Evolutionary conservation across 345 rosid genomes (phyloP).

Genomic region (Ceriops tagal): DNA sequence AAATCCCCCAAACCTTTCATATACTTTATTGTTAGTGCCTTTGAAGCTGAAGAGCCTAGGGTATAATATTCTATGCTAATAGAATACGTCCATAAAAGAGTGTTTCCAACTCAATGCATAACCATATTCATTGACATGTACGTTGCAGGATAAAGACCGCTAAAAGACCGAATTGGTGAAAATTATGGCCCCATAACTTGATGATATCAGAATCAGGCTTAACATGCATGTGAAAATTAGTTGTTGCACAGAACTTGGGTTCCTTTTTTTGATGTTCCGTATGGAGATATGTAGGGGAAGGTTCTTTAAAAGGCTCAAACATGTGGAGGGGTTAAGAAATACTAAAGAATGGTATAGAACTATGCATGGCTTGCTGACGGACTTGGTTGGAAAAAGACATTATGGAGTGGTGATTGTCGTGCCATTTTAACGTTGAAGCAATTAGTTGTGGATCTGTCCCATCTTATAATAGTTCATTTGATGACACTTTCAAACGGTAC

Average conservation of each 20-base stretch:
- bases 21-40: background rate
- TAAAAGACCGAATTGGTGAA: background rate
- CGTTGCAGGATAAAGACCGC: background rate
- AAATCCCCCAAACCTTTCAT: too few species aligned
- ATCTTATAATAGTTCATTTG: background rate
- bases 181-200: background rate
- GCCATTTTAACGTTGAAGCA: too few species aligned
- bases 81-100: background rate
- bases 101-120: background rate
- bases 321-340: too few species aligned
- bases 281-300: background rate
- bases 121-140: background rate
- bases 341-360: too few species aligned
- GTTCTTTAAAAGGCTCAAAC: background rate
- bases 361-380: too few species aligned
- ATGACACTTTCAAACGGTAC: background rate
- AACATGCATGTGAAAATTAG: background rate
- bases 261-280: background rate
- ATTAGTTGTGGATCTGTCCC: too few species aligned
- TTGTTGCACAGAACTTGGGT: background rate
- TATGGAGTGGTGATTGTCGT: too few species aligned
- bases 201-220: background rate
- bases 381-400: too few species aligned
- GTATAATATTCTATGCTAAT: background rate
- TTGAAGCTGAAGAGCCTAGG: background rate